These are phyloP conservation scores for Phytomonas francai DNA, from an alignment of 208 protist species.

Conservation along the genomic window DNA sequence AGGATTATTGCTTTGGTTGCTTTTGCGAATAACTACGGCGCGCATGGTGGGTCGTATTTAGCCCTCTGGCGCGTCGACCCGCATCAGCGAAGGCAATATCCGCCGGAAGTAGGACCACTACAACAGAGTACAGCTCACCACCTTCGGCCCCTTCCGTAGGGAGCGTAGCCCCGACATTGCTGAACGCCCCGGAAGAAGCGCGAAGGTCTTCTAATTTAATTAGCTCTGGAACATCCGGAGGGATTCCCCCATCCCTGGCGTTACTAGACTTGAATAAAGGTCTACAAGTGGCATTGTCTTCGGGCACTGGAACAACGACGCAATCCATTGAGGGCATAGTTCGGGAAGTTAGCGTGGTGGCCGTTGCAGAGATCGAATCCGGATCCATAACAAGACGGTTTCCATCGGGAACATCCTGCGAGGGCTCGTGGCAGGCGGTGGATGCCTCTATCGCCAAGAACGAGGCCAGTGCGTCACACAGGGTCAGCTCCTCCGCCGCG, in stretches of 20 bases:
- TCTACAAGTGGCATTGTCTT: neutral
- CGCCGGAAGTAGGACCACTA: neutral
- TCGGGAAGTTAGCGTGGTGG: neutral
- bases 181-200: neutral
- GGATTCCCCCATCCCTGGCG: neutral
- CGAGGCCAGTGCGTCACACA: slow-evolving; percentile 31
- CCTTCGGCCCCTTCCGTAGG: neutral
- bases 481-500: slow-evolving; percentile 1
- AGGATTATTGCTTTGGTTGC: neutral
- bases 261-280: neutral
- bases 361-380: neutral
- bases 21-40: neutral
- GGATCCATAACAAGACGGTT: neutral
- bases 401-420: slow-evolving; percentile 1
- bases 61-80: neutral
- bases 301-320: neutral
- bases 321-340: neutral
- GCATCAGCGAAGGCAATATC: neutral
- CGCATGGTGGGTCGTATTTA: neutral
- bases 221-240: neutral
- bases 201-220: neutral
- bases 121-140: neutral
- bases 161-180: neutral
- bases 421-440: neutral
- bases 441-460: slow-evolving; percentile 21